phyloP scores from a whole-genome alignment of 139 green algal genomes.

The Chlorella sorokiniana region DNA sequence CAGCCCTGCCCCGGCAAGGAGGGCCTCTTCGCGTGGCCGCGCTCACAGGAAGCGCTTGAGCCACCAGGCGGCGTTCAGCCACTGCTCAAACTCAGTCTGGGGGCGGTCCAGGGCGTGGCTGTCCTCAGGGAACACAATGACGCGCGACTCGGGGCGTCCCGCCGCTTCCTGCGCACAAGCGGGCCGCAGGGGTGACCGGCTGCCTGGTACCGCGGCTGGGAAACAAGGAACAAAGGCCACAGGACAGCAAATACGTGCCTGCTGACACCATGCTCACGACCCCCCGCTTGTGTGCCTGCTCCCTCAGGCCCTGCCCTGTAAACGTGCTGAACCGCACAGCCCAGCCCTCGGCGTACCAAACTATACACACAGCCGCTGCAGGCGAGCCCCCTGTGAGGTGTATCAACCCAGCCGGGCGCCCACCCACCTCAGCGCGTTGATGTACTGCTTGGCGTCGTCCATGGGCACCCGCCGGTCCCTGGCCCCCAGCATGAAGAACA shows the following conservation, averaged over 20 bases:
- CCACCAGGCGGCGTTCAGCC: conserved; percentile 72
- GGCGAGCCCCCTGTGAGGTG: background rate
- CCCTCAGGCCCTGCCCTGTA: too few species aligned
- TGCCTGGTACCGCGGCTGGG: background rate
- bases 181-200: background rate
- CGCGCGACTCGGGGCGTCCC: conserved; percentile 44
- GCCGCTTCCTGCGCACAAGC: background rate
- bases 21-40: too few species aligned
- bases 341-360: background rate
- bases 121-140: conserved; percentile 89
- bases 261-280: too few species aligned
- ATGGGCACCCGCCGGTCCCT: conserved; percentile 69
- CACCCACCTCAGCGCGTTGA: conserved; percentile 55
- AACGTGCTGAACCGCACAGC: too few species aligned
- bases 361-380: background rate
- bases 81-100: conserved; percentile 90
- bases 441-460: conserved; percentile 77
- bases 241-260: background rate
- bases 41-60: conserved; percentile 50
- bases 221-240: background rate
- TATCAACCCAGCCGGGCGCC: background rate
- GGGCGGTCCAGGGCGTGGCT: conserved; percentile 85
- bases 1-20: background rate
- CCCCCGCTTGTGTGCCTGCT: too few species aligned
- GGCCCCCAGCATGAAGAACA: conserved; percentile 87